A percentile compares a stretch with the other conserved stretches of the same genome.
These are phyloP conservation scores for Crithidia sp. DNA, from an alignment of 208 protist species.

Conservation along the genomic window DNA sequence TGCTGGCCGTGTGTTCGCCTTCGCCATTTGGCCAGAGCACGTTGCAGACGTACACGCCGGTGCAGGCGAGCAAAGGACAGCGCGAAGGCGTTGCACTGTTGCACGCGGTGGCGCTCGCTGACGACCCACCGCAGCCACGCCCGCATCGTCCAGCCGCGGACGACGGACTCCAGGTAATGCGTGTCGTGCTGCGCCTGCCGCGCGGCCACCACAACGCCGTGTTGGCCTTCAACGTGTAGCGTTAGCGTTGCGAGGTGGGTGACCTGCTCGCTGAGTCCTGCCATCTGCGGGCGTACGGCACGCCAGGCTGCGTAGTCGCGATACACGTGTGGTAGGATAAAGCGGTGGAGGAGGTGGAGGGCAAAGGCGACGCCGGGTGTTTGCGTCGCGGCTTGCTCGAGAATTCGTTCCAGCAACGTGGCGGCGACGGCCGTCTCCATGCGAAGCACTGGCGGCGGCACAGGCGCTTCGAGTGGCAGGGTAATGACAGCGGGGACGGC, in stretches of 20 bases:
- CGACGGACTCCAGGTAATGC: constrained; percentile 61
- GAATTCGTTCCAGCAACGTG: constrained; percentile 72
- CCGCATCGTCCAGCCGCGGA: constrained; percentile 75
- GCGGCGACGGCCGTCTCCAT: constrained; percentile 69
- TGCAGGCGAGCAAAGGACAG: constrained; percentile 34
- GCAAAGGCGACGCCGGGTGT: constrained; percentile 70
- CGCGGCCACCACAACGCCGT: constrained; percentile 25
- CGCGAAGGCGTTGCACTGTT: constrained; percentile 9
- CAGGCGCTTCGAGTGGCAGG: constrained; percentile 52
- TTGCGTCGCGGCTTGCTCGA: constrained; percentile 58
- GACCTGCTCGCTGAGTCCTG: constrained; percentile 75
- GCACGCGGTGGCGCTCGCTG: constrained; percentile 19
- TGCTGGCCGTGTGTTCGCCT: constrained; percentile 37
- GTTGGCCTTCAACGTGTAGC: constrained; percentile 45
- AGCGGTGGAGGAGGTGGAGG: constrained; percentile 59
- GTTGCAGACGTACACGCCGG: constrained; percentile 35
- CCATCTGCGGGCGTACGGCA: constrained; percentile 48
- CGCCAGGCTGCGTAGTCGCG: constrained; percentile 49
- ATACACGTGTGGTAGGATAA: constrained; percentile 85
- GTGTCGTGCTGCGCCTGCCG: constrained; percentile 59
- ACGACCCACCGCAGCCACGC: constrained; percentile 61
- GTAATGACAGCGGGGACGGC: constrained; percentile 46
- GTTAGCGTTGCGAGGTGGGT: constrained; percentile 60
- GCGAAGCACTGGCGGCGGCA: constrained; percentile 59
- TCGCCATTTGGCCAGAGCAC: constrained; percentile 63